Evolutionary conservation across 23 red algal genomes (phyloP).

Genomic region (Gracilaria domingensis): DNA sequence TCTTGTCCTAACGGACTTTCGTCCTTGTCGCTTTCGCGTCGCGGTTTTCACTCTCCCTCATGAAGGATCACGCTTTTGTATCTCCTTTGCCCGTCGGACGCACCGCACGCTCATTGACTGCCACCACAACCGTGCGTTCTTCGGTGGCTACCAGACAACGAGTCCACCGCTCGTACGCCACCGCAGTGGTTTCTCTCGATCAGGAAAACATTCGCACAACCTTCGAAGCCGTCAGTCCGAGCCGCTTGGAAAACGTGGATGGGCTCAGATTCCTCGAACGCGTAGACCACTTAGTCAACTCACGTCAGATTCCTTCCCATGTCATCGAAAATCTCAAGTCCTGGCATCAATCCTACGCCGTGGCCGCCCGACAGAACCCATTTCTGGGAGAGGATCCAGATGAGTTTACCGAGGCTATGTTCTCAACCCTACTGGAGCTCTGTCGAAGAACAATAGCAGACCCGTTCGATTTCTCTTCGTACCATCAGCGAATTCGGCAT

Average conservation of each 20-base stretch:
- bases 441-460: constrained; percentile 33
- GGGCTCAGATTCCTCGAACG: constrained; percentile 52
- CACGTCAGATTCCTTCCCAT: constrained; percentile 5
- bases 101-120: background rate
- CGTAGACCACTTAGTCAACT: constrained; percentile 11
- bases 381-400: constrained; percentile 38
- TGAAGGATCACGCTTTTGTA: constrained; percentile 9
- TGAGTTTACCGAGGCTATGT: constrained; percentile 75
- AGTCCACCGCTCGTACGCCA: background rate
- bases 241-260: constrained; percentile 44
- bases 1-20: background rate
- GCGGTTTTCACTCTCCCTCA: background rate
- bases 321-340: constrained; percentile 28
- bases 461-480: constrained; percentile 74
- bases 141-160: background rate
- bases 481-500: constrained; percentile 77
- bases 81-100: background rate
- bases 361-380: constrained; percentile 30
- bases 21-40: background rate
- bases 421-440: constrained; percentile 94
- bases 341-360: constrained; percentile 72
- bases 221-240: constrained; percentile 11
- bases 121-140: background rate
- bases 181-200: constrained; percentile 11
- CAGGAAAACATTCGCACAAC: background rate